Base-by-base conservation (phyloP, 768 basidiomycete species). In the Leucocoprinus sp. region DNA sequence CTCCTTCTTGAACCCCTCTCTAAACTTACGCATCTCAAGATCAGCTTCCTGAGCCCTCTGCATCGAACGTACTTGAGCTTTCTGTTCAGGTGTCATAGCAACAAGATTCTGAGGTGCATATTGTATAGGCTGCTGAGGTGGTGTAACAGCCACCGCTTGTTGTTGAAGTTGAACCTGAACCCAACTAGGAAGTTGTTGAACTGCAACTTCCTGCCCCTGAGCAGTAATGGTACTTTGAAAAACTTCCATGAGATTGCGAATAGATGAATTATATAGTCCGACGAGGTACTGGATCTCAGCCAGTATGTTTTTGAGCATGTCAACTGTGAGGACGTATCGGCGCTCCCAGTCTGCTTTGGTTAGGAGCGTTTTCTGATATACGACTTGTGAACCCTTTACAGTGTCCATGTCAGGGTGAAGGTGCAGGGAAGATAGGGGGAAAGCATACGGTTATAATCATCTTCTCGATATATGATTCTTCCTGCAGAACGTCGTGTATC, bases 251-350 rank as follows among this genome's bases (percentile, higher is more conserved):
- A 48, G 27, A 3, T 35, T 31, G 8, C 46, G 46, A 7, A 48
- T 48, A 18, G 40, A 41, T 40, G 41, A 40, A 33, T 48, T 48
- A 18, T 48, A 48, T 24, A 48, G 22, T 17, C 46, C 46, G 6
- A 48, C 46, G 14, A 48, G 39, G 40, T 48, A 48, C 17, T 48
- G 46, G 15, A 48, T 48, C n/a, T 48, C 46, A 2, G 46, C 46
- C 8, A 48, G 33, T 39, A 48, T 48, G 2, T 31, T 41, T 15
- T 48, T 48, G 5, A 48, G 34, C 46, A 48, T 48, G 21, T 48
- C 46, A 8, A 48, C 46, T 17, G 46, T 35, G 4, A 48, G 40
- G 8, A 48, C 46, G 33, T 48, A 48, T 39, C 46, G 46, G 27
- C 46, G 39, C 28, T 48, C 46, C 46, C 46, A 48, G 19, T 48